Percentiles rank a stretch among this genome's conserved stretches.
These are phyloP conservation scores for Colletotrichum karsti DNA, from an alignment of 2,329 filamentous ascomycete genomes.

Conservation along the genomic window DNA sequence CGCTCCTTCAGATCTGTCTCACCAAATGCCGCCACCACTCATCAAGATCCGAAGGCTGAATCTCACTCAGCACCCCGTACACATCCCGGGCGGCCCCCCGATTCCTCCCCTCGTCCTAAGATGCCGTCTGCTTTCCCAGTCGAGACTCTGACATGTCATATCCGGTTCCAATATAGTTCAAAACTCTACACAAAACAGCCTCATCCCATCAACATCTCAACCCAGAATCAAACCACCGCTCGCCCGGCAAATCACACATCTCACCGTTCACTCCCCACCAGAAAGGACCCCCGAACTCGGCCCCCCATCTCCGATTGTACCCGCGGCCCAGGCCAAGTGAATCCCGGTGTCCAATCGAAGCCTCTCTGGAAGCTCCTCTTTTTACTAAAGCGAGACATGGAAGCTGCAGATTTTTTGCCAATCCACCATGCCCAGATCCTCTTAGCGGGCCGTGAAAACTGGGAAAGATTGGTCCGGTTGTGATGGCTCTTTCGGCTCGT, in stretches of 20 bases:
- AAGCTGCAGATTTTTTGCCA: neutral
- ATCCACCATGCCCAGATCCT: neutral
- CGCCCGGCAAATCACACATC: neutral
- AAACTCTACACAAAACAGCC: neutral
- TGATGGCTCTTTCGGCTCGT: neutral
- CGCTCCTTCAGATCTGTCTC: neutral
- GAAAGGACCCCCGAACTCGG: neutral
- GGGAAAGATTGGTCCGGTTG: neutral
- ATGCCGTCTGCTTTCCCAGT: neutral
- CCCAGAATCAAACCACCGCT: neutral
- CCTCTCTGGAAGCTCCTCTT: neutral
- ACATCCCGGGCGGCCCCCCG: neutral
- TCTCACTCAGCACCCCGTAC: constrained; percentile 6
- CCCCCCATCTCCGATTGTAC: neutral
- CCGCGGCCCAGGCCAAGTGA: neutral
- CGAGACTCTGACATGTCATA: neutral
- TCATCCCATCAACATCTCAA: neutral
- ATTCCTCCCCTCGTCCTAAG: neutral
- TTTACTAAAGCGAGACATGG: neutral
- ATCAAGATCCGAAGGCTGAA: neutral
- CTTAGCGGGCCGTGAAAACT: neutral
- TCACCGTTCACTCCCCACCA: neutral
- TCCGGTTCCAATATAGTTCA: neutral
- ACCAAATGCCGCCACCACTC: neutral
- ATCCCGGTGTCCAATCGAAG: neutral